These are phyloP conservation scores for Phytophthora syringae DNA, from an alignment of 352 stramenopile species.

Conservation along the genomic window DNA sequence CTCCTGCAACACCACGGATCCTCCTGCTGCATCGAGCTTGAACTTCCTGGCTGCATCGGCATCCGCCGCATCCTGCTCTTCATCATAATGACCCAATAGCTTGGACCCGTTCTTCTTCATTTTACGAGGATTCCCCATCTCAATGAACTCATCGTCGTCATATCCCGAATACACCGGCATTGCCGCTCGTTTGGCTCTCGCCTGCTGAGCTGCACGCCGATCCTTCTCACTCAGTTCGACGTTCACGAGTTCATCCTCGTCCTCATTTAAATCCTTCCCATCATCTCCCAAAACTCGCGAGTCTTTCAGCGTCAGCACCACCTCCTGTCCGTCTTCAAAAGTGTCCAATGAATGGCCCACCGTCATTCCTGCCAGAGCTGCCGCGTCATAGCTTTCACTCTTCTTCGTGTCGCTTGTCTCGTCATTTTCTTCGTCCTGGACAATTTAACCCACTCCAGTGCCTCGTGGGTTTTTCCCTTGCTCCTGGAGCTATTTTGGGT, in stretches of 20 bases:
- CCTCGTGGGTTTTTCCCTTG: conserved; percentile 33
- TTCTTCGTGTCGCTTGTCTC: conserved; percentile 18
- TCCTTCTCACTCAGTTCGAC: conserved; percentile 84
- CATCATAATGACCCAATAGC: conserved; percentile 91
- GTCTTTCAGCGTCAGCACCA: conserved; percentile 96
- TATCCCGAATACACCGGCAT: conserved; percentile 94
- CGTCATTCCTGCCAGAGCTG: conserved; percentile 88
- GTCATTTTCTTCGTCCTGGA: conserved; percentile 31
- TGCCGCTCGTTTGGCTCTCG: conserved; percentile 45
- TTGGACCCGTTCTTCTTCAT: conserved; percentile 46
- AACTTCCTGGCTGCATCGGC: conserved; percentile 59
- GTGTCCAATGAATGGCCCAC: conserved; percentile 88
- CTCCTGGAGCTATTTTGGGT: conserved; percentile 8
- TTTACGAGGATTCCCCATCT: conserved; percentile 56
- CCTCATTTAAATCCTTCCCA: conserved; percentile 83
- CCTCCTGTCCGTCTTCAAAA: conserved; percentile 92
- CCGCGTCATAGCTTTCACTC: conserved; percentile 57
- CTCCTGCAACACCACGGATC: conserved; percentile 16
- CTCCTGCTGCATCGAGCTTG: conserved; percentile 53
- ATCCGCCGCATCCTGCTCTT: conserved; percentile 69
- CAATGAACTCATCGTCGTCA: conserved; percentile 98
- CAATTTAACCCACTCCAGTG: conserved; percentile 82
- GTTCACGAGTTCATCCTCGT: conserved; percentile 87
- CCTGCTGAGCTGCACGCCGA: conserved; percentile 48
- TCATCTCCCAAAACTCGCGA: conserved; percentile 82